Conservation (phyloP, 2,329 filamentous ascomycete species). For the Meredithiella fracta region DNA sequence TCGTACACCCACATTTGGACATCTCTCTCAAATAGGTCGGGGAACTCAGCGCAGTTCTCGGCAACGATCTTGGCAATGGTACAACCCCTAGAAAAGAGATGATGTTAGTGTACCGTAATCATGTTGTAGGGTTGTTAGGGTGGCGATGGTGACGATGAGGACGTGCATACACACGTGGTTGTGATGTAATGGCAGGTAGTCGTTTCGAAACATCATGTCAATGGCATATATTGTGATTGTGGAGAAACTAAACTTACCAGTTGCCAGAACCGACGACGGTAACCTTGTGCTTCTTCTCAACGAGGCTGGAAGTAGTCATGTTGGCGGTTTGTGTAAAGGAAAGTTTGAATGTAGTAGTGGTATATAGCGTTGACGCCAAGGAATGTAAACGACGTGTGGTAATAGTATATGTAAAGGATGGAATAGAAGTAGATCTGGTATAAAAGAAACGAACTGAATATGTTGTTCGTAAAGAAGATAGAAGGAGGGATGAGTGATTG, state of each 20-base stretch:
- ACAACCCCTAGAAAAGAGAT: constrained; percentile 53
- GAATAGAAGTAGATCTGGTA: background rate
- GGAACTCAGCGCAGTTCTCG: constrained; percentile 69
- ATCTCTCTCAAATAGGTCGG: constrained; percentile 66
- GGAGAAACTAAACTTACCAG: constrained; percentile 43
- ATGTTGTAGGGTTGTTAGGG: background rate
- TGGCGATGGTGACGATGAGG: background rate
- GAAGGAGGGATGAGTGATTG: background rate
- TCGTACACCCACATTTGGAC: constrained; percentile 99
- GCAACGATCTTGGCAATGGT: constrained; percentile 95
- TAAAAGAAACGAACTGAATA: background rate
- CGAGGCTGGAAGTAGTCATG: constrained; percentile 27
- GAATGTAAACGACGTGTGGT: background rate
- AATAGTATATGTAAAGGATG: background rate
- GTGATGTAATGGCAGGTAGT: background rate
- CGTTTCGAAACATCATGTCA: background rate
- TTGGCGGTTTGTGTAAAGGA: constrained; percentile 11
- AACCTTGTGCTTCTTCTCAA: constrained; percentile 71
- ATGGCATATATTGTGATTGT: background rate
- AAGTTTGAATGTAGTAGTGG: background rate
- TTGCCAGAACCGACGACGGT: constrained; percentile 92
- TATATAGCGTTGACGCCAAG: background rate
- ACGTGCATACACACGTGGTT: background rate
- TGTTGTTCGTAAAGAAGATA: background rate
- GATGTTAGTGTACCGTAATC: constrained; percentile 12